These are phyloP conservation scores for Cornus florida DNA, from an alignment of 148 eudicot genomes.

Conservation along the genomic window DNA sequence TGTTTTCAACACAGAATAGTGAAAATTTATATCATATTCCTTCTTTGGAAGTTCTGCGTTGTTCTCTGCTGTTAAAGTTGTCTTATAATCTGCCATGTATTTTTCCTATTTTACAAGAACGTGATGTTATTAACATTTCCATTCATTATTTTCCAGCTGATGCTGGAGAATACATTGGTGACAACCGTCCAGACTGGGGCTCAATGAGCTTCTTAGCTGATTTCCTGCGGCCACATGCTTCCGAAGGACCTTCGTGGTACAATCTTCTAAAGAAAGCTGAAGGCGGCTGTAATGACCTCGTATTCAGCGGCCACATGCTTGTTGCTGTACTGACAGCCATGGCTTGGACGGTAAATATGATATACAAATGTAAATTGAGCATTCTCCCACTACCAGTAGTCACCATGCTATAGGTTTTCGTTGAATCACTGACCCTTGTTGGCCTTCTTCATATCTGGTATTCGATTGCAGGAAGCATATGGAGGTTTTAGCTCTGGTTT, in stretches of 20 bases:
- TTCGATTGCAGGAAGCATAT: slow-evolving; percentile 85
- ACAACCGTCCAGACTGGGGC: slow-evolving; percentile 92
- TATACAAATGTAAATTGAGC: background rate
- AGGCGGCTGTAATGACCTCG: slow-evolving; percentile 97
- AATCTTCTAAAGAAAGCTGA: slow-evolving; percentile 82
- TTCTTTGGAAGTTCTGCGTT: background rate
- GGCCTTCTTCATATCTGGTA: background rate
- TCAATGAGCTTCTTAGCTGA: slow-evolving; percentile 79
- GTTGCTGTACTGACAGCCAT: slow-evolving; percentile 94
- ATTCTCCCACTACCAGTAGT: no score
- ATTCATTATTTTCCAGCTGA: slow-evolving; percentile 45
- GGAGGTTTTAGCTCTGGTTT: slow-evolving; percentile 88
- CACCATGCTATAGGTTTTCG: no score
- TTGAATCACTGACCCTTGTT: background rate
- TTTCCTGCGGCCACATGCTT: slow-evolving; percentile 68
- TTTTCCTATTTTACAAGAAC: slow-evolving; percentile 1
- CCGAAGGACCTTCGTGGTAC: slow-evolving; percentile 74
- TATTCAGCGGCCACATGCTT: slow-evolving; percentile 98
- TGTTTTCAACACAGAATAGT: no score
- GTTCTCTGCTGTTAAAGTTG: background rate
- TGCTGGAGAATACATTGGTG: slow-evolving; percentile 43
- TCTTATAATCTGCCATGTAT: background rate
- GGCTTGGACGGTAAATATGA: slow-evolving; percentile 91
- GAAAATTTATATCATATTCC: background rate
- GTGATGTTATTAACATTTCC: slow-evolving; percentile 12